Percentiles rank a stretch among this genome's conserved stretches.
phyloP scores from a whole-genome alignment of 768 basidiomycete species.

The Stropharia rugosoannulata region DNA sequence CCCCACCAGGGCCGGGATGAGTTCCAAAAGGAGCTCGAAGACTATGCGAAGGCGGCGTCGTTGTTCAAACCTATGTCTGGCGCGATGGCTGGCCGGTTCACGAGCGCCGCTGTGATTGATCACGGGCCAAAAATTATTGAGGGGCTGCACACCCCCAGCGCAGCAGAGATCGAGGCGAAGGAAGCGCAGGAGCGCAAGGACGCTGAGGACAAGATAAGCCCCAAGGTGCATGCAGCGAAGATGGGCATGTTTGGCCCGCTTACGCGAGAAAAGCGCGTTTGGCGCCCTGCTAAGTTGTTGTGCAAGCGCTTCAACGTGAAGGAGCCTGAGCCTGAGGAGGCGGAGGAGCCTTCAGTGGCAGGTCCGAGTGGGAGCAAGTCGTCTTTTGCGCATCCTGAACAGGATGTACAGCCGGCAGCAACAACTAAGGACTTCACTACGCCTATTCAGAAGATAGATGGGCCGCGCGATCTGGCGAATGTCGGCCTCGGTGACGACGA shows the following conservation, averaged over 20 bases:
- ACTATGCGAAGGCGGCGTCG: conserved; percentile 83
- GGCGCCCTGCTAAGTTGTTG: conserved; percentile 82
- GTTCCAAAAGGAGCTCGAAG: conserved; percentile 79
- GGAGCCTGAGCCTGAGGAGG: conserved; percentile 56
- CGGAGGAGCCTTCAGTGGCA: conserved; percentile 24
- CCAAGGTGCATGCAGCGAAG: conserved; percentile 78
- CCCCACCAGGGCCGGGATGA: conserved; percentile 62
- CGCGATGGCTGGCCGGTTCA: conserved; percentile 95
- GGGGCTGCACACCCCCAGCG: conserved; percentile 64
- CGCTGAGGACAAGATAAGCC: conserved; percentile 62
- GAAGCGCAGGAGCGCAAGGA: conserved; percentile 40
- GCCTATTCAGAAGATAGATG: conserved; percentile 14
- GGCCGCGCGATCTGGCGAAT: conserved; percentile 69
- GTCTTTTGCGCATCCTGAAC: conserved; percentile 24
- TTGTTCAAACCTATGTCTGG: conserved; percentile 92
- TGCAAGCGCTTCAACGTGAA: conserved; percentile 94
- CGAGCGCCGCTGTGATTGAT: conserved; percentile 74
- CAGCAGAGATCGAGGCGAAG: conserved; percentile 42
- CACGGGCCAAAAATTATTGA: conserved; percentile 58
- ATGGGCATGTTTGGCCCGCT: conserved; percentile 89
- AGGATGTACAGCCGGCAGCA: conserved; percentile 9
- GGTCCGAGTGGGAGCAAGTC: conserved; percentile 14
- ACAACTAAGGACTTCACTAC: conserved; percentile 14
- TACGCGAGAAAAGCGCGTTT: conserved; percentile 72
- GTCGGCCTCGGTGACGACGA: conserved; percentile 94